Evolutionary conservation across 768 basidiomycete genomes (phyloP), one percentile per base, ranked within the genome.

Genomic region (Pulveroboletus sp.): DNA sequence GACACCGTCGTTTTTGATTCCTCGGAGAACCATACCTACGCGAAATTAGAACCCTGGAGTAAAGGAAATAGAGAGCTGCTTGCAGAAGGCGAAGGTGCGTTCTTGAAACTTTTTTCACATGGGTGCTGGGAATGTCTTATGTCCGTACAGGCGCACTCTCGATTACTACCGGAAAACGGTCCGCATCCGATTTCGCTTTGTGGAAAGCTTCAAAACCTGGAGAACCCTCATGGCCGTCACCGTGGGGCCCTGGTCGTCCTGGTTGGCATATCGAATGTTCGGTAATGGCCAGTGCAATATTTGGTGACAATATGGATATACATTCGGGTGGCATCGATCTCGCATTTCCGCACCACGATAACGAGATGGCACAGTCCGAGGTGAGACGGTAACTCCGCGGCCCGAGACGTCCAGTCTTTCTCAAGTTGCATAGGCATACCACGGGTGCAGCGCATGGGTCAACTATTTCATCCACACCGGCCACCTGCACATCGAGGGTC

Each of bases 231-330:
- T 99, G 96, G 95, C 82, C 86, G 0, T 96, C 93, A 10, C 87
- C 92, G 6, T 99, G 96, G 96, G 96, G 96, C 15, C 74, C 49
- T 2, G 62, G 44, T 35, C 44, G 44, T 35, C 44, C 44, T 4
- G 95, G 95, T 14, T 99, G 95, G 95, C 95, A 99, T 67, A 98
- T 99, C 51, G 95, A 99, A 67, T 99, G 95, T 71, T 94, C 91
- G 4, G 95, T 96, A 31, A 99, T 99, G 95, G 94, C 94, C 15
- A 88, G 83, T 56, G 93, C 86, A 30, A 75, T 97, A 37, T 57
- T 50, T 38, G 53, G 62, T 17, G 46, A 58, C 26, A 86, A 83
- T 50, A 89, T 99, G 83, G 96, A 98, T 68, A 93, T 99, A 54
- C 96, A 99, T 67, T 96, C 93, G 8, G 96, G 96, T 44, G 96